Evolutionary conservation across 495 filamentous ascomycete genomes (phyloP), one percentile per base, ranked within the genome.

Genomic region (Hypoxylon intermedium): DNA sequence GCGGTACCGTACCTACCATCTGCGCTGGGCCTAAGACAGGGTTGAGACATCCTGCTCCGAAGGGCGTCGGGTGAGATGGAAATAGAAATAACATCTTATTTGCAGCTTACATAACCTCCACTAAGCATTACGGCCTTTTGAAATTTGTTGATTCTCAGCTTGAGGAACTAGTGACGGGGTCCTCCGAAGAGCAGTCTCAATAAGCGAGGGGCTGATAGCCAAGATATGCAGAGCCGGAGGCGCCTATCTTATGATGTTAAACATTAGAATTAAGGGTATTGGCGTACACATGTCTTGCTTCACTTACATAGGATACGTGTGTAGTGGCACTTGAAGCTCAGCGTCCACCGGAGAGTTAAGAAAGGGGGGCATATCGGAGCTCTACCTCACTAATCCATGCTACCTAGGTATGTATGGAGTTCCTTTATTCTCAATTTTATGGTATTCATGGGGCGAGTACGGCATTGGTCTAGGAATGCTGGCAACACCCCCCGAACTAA

Each of bases 31-130:
- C 26, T 53, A 47, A 67, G 67, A 67, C 63, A 69, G 38, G 26
- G 21, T 26, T 64, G 53, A 67, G 67, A 69, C 56, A 67, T 61
- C 55, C 33, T 47, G 9, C 16, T 21, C 26, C 47, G 24, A 38
- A 34, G 30, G 30, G 41, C 33, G 20, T 48, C 34, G 19, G 5
- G 12, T 9, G 19, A 21, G 24, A 26, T 0, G 26, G 18, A 43
- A 36, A 41, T 30, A 47, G 33, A 53, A 31, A 15, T 13, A 9
- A 20, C 19, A 31, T 37, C 9, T 33, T 12, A 21, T n/a, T 18
- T 20, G 37, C 15, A 16, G 38, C 37, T 37, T 31, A 49, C 24
- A 15, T 12, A 38, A 57, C 23, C 11, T 23, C 23, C 18, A 26
- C 24, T 26, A 1, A 21, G 33, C 15, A 46, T 37, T 26, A 45